A percentile compares a stretch with the other conserved stretches of the same genome.
Conservation (phyloP, 2,329 filamentous ascomycete genomes). For the Xylariaceae sp. region DNA sequence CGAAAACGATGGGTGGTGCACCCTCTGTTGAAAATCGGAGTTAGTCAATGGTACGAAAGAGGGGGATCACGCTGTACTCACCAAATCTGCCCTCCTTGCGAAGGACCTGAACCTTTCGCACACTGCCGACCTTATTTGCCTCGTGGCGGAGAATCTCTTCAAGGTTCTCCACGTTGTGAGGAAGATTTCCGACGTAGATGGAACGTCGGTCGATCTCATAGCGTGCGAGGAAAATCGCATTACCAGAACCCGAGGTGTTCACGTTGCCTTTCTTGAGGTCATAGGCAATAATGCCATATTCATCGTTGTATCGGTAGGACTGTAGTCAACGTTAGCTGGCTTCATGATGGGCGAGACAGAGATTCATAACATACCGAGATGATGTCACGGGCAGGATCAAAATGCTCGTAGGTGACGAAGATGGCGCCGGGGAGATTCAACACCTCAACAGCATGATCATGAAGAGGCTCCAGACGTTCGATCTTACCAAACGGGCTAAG, state of each 20-base stretch:
- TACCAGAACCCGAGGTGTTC: conserved; percentile 22
- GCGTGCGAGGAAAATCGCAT: conserved; percentile 30
- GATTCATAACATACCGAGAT: conserved; percentile 37
- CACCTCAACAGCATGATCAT: conserved; percentile 30
- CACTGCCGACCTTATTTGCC: conserved; percentile 26
- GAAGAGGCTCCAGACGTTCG: conserved; percentile 35
- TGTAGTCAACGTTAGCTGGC: conserved; percentile 19
- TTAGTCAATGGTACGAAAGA: conserved; percentile 5
- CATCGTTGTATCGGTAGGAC: conserved; percentile 34
- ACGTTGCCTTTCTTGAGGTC: conserved; percentile 31
- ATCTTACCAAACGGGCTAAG: conserved; percentile 43
- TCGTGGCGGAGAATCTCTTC: conserved; percentile 25
- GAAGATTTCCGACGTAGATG: conserved; percentile 33
- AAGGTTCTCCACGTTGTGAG: conserved; percentile 22
- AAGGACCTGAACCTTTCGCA: conserved; percentile 30
- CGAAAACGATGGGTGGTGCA: conserved; percentile 27
- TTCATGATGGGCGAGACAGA: not conserved
- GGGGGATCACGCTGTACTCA: not conserved
- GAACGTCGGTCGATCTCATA: conserved; percentile 35
- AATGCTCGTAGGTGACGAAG: conserved; percentile 46
- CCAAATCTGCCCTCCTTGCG: conserved; percentile 22
- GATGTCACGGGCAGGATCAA: conserved; percentile 47
- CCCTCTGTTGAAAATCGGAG: conserved; percentile 14
- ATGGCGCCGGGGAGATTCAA: conserved; percentile 36
- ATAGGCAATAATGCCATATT: conserved; percentile 31